Conservation (phyloP, 352 stramenopile genomes). For the Elongisporangium undulatum region DNA sequence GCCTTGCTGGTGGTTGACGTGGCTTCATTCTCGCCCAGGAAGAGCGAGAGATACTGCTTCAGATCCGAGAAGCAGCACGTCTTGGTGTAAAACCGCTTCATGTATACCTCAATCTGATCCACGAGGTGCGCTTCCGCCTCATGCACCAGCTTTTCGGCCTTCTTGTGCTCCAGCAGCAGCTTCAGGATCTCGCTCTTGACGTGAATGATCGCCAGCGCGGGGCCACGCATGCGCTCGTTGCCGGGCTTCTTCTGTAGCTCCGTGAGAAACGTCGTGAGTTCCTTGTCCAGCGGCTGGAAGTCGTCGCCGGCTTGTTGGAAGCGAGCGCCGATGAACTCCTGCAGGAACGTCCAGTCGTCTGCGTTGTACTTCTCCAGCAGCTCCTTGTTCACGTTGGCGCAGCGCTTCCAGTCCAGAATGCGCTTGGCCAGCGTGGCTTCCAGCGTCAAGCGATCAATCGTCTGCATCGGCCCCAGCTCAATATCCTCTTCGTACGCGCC, state of each 20-base stretch:
- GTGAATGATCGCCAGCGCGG: conserved; percentile 62
- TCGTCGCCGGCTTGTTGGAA: conserved; percentile 30
- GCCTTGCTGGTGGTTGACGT: conserved; percentile 31
- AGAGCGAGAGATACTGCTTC: conserved; percentile 65
- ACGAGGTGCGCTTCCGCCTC: conserved; percentile 42
- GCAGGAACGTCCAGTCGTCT: conserved; percentile 82
- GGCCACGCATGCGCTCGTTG: conserved; percentile 59
- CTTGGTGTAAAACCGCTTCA: conserved; percentile 69
- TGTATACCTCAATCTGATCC: conserved; percentile 49
- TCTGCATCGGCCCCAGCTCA: conserved; percentile 75
- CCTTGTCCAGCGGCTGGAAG: conserved; percentile 17
- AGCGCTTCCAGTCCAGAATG: conserved; percentile 47
- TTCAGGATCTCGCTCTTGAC: conserved; percentile 42
- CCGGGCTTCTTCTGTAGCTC: conserved; percentile 36
- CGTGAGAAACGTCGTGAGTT: conserved; percentile 33
- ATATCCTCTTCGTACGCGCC: conserved; percentile 82
- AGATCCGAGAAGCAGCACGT: conserved; percentile 85
- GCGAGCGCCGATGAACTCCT: conserved; percentile 48
- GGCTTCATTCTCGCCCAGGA: conserved; percentile 22
- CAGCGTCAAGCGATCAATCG: conserved; percentile 66
- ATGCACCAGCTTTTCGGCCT: conserved; percentile 10
- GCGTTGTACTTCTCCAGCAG: conserved; percentile 69
- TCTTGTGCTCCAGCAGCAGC: conserved; percentile 14
- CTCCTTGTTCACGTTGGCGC: conserved; percentile 41
- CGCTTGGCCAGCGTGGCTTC: conserved; percentile 58